These are phyloP conservation scores for Chaetomium sp. DNA, from an alignment of 2,329 filamentous ascomycete species.

Conservation along the genomic window DNA sequence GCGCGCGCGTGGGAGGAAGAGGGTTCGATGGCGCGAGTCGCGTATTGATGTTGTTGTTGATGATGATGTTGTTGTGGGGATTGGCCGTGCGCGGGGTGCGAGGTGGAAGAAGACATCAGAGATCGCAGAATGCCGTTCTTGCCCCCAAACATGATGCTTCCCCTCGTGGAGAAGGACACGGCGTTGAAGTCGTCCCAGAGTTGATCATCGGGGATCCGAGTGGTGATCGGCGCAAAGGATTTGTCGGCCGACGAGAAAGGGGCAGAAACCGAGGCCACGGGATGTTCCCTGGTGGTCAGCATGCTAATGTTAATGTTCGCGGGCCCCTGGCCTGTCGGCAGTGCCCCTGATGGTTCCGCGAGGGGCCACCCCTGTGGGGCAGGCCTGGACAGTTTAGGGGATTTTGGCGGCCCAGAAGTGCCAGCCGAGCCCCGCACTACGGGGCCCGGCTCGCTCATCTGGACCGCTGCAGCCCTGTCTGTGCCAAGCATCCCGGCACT, in stretches of 20 bases:
- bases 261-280: background rate
- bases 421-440: slow-evolving; percentile 22
- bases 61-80: background rate
- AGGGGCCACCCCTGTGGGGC: slow-evolving; percentile 10
- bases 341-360: too few species aligned
- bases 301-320: background rate
- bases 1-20: background rate
- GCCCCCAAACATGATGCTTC: slow-evolving; percentile 55
- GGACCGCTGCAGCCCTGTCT: slow-evolving; percentile 18
- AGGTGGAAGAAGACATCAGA: slow-evolving; percentile 8
- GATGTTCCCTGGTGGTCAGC: slow-evolving; percentile 11
- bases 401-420: slow-evolving; percentile 24
- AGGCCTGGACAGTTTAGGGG: slow-evolving; percentile 21
- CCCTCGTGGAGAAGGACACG: slow-evolving; percentile 56
- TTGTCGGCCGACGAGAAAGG: slow-evolving; percentile 25
- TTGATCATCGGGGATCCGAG: slow-evolving; percentile 49
- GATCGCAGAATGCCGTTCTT: slow-evolving; percentile 29
- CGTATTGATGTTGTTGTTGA: background rate
- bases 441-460: too few species aligned
- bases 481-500: slow-evolving; percentile 14
- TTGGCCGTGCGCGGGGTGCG: background rate
- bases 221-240: slow-evolving; percentile 46
- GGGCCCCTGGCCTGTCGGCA: slow-evolving; percentile 9
- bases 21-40: background rate
- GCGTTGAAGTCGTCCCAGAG: slow-evolving; percentile 54